Evolutionary conservation across 495 filamentous ascomycete genomes (phyloP), one percentile per base, ranked within the genome.

Genomic region (Talaromyces liani): DNA sequence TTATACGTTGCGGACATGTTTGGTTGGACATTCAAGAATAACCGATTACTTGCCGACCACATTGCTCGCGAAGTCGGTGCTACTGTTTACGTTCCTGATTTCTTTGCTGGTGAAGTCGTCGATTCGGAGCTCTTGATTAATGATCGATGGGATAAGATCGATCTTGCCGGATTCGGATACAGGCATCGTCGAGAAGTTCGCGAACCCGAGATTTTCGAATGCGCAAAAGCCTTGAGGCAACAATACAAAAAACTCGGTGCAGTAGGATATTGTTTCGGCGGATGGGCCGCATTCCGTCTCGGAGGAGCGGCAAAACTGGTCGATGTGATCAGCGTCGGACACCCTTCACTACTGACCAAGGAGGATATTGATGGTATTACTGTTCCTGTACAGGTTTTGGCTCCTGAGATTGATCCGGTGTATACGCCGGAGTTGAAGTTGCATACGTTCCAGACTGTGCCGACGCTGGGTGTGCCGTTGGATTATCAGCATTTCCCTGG

Each of bases 191-290:
- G 81, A 49, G 75, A 75, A 0, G 65, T 73, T 16, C 82, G 84
- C 47, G 77, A 80, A 57, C 79, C 81, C 0, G 82, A 86, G 68
- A 82, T 87, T 47, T 68, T 83, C 55, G 78, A 67, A 0, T 81
- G 71, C 45, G 84, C 84, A 0, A 66, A 71, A 63, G 71, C 72
- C 0, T 71, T 88, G 20, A 75, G 77, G 5, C 34, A 33, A 6
- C 60, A 74, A 29, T 75, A 79, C 67, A 70, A 70, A 39, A 75
- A 72, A 45, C 64, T 86, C 36, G 85, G 75, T 7, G 84, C 84
- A 2, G 70, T 87, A 20, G 85, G 85, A 4, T 87, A 79, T 69
- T 88, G 86, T 74, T 88, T 76, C 58, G 84, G 85, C 58, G 84
- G 82, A 1, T 87, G 84, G 84, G 84, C 77, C 0, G 75, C 77